Base-by-base conservation (phyloP, 495 filamentous ascomycete species). In the Annulohypoxylon moriforme region DNA sequence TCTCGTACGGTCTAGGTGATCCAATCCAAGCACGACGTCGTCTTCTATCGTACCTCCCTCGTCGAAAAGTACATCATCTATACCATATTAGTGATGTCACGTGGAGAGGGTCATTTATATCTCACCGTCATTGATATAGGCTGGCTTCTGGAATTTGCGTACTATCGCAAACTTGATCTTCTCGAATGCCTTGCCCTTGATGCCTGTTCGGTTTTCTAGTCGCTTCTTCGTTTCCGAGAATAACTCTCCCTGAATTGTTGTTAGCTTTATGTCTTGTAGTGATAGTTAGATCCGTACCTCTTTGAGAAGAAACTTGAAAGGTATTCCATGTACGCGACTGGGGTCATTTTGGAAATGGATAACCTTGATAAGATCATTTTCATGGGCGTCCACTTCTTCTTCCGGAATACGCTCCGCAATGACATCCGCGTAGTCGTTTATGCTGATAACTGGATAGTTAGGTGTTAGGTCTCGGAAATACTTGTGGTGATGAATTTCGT, bases 141-240 rank as follows among this genome's bases (percentile, higher is more conserved):
- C 84, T 4, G 94, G 91, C 73, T 87, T 91, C 18, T 91, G 88
- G 79, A 91, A 96, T 60, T 91, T 87, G 67, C 88, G 87, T 6
- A 98, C 85, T 47, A 97, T 81, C 4, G 94, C 93, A 83, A 99
- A 98, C 80, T 94, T 97, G 78, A 98, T 94, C 85, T 98, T 99
- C 80, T 99, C 96, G 69, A 98, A 96, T 62, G 93, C 93, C 84
- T 98, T 98, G 69, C 96, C 96, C 82, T 97, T 98, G 78, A 99
- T 89, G 11, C 94, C 94, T 2, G 92, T 97, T 53, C 96, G 88
- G 76, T 92, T 93, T 72, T 93, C 93, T 2, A 99, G 84, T 22
- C 96, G 89, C 74, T 94, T 90, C 82, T 94, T 97, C 56, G 96
- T 98, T 31, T 98, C 91, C 40, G 90, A 88, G 82, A 98, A 99